These are phyloP conservation scores for Zopfia rhizophila DNA, from an alignment of 2,329 filamentous ascomycete genomes.

Conservation along the genomic window DNA sequence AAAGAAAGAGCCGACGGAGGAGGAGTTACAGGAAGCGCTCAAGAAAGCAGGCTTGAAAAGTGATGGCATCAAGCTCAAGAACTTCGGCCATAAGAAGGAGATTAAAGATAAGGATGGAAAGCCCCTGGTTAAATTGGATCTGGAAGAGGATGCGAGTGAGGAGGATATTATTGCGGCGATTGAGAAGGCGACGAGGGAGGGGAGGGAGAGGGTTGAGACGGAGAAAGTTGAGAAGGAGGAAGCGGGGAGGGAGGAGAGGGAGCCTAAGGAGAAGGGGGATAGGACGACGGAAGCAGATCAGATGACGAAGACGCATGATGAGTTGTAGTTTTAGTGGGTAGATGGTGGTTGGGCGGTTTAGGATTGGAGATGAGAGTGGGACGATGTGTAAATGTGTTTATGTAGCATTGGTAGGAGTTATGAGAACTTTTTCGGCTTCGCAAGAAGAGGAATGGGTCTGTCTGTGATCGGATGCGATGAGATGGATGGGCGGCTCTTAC, in stretches of 20 bases:
- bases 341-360: background rate
- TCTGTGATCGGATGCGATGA: no score
- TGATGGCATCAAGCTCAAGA: slow-evolving; percentile 37
- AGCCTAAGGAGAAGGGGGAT: slow-evolving; percentile 15
- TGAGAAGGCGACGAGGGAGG: slow-evolving; percentile 50
- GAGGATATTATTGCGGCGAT: slow-evolving; percentile 60
- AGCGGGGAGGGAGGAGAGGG: background rate
- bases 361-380: no score
- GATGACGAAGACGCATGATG: slow-evolving; percentile 16
- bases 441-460: no score
- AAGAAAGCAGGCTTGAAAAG: slow-evolving; percentile 43
- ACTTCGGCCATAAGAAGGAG: slow-evolving; percentile 30
- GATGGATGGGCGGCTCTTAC: no score
- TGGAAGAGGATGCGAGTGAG: slow-evolving; percentile 43
- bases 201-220: slow-evolving; percentile 22
- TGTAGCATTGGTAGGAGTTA: no score
- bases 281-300: background rate
- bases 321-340: slow-evolving; percentile 19
- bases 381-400: no score
- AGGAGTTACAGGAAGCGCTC: slow-evolving; percentile 42
- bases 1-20: slow-evolving; percentile 36
- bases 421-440: no score
- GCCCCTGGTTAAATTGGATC: slow-evolving; percentile 36
- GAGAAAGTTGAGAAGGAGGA: no score
- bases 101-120: slow-evolving; percentile 31